Base-by-base conservation (phyloP, 441 rosid species). In the Pelargonium citronellum region DNA sequence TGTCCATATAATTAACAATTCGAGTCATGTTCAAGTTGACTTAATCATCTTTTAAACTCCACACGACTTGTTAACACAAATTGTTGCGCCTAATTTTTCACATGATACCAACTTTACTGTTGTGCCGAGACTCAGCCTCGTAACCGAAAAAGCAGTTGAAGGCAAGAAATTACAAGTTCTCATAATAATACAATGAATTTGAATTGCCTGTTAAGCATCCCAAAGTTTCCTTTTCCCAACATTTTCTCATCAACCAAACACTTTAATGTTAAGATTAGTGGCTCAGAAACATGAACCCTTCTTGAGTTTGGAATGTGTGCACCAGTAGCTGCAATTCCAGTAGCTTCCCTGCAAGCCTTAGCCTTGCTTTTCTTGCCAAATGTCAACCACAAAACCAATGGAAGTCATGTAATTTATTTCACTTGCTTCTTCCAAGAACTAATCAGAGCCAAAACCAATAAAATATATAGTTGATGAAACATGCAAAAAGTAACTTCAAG, bases 391-490 rank as follows among this genome's bases (percentile, higher is more conserved):
- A 81, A 84, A 73, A 86, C 64, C 0, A 87, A 76, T 57, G 72
- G 80, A 70, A 78, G 82, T 60, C 80, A 79, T 71, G 41, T 37
- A 6, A 37, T 37, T 37, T 37, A 37, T 37, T 37, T 37, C 41
- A 37, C 77, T 84, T 67, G 87, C 90, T 75, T 84, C 88, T 64
- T 83, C 81, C 79, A 87, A 74, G 79, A 86, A 87, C 89, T 83
- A 76, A 53, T 53, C 20, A 53, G 9, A 47, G 27, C 4, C 63
- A 30, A 19, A 4, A 7, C 67, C 34, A 53, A 68, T 3, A 41
- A 15, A 37, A 37, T 5, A 37, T 37, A 37, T n/a, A n/a, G 41
- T 37, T 37, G 8, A 37, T 37, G 41, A 6, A 37, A 37, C 41
- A 37, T 37, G 41, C 41, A 37, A 37, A 37, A 37, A 37, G 41